Percentiles rank a stretch among this genome's conserved stretches.
These are phyloP conservation scores for Berberis vulgaris DNA, from an alignment of 164 flowering plant genomes.

Conservation along the genomic window DNA sequence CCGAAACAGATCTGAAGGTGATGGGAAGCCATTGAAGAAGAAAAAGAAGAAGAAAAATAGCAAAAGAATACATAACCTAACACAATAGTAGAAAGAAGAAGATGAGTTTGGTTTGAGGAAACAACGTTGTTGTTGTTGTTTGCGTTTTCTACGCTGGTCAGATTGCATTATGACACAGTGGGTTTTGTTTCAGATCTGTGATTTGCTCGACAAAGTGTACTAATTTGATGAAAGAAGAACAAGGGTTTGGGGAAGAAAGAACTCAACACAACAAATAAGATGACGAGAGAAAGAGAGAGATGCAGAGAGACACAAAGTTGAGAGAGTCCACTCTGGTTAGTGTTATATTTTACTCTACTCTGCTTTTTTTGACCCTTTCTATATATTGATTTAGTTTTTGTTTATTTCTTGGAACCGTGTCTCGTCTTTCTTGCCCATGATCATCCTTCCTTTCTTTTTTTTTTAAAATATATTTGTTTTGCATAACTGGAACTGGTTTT, in stretches of 20 bases:
- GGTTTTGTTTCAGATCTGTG: slow-evolving; percentile 13
- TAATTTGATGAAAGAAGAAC: background rate
- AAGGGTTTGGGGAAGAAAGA: background rate
- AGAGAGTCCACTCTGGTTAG: background rate
- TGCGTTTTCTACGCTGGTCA: slow-evolving; percentile 18
- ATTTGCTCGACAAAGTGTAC: slow-evolving; percentile 9
- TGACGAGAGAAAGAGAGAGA: background rate
- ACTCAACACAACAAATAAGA: background rate
- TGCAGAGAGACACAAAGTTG: background rate
- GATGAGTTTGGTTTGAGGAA: background rate
- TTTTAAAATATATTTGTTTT: too few relatives aligned
- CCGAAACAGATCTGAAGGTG: slow-evolving; percentile 8
- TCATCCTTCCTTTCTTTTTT: too few relatives aligned
- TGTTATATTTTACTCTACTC: background rate
- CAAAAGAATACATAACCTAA: slow-evolving; percentile 19
- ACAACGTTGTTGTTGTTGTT: background rate
- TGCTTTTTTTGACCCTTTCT: background rate
- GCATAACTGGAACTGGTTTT: too few relatives aligned
- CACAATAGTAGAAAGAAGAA: background rate
- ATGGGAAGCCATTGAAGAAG: slow-evolving; percentile 5
- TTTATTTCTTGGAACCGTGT: too few relatives aligned
- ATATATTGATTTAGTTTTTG: background rate
- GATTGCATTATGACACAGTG: slow-evolving; percentile 17
- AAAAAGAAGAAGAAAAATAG: slow-evolving; percentile 5
- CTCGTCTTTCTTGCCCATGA: too few relatives aligned